phyloP scores from a whole-genome alignment of 495 filamentous ascomycete species.

The Aspergillus kassunensis region DNA sequence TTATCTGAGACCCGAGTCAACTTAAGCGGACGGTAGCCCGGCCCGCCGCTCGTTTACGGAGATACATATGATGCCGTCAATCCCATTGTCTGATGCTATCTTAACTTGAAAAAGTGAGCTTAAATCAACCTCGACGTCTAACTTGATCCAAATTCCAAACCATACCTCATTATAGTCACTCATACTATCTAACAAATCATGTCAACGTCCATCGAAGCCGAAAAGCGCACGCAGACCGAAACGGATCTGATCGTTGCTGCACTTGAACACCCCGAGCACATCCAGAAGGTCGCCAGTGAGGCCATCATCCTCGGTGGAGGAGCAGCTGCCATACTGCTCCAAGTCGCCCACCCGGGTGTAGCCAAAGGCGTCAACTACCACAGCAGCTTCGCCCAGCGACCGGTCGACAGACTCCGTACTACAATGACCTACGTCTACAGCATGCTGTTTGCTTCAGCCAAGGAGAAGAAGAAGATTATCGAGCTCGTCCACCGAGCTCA shows the following conservation, averaged over 20 bases:
- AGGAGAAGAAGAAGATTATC: slow-evolving; percentile 31
- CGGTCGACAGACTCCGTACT: slow-evolving; percentile 37
- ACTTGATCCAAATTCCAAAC: too few relatives aligned
- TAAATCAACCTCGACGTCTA: too few relatives aligned
- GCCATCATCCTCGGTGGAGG: slow-evolving; percentile 35
- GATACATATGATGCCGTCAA: slow-evolving; percentile 10
- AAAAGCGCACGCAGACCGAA: background rate
- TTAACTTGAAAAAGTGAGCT: too few relatives aligned
- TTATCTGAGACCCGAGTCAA: too few relatives aligned
- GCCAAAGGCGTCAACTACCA: slow-evolving; percentile 29
- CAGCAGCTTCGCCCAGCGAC: slow-evolving; percentile 40
- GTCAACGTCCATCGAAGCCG: slow-evolving; percentile 1
- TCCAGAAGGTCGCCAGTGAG: slow-evolving; percentile 34
- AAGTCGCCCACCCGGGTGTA: slow-evolving; percentile 40
- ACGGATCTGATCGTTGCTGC: background rate
- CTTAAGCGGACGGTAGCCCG: background rate
- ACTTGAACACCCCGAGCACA: slow-evolving; percentile 25
- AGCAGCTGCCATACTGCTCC: slow-evolving; percentile 36
- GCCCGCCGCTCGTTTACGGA: background rate
- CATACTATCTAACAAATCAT: background rate
- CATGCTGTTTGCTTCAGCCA: slow-evolving; percentile 33
- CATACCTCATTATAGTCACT: background rate
- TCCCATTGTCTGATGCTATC: too few relatives aligned
- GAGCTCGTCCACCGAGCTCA: slow-evolving; percentile 37
- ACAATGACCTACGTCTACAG: slow-evolving; percentile 45